Evolutionary conservation across 306 rosid genomes (phyloP).

Genomic region (Nissolia schottii): DNA sequence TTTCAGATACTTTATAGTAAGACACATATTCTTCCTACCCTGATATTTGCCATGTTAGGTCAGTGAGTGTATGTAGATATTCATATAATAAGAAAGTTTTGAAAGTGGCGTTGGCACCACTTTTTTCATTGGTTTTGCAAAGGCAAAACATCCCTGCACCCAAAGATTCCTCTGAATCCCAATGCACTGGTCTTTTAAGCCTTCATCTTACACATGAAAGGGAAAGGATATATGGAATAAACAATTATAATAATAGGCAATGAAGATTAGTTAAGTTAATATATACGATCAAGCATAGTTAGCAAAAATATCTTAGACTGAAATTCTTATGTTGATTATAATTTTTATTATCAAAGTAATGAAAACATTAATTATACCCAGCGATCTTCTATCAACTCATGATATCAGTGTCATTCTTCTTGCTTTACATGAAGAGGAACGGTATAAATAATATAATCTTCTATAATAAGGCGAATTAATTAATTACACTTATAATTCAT

Average conservation of each 20-base stretch:
- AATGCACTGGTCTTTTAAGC: not conserved
- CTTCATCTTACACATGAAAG: conserved; percentile 1
- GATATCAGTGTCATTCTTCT: not conserved
- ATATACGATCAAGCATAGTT: not conserved
- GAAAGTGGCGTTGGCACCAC: conserved; percentile 41
- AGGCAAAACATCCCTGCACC: conserved; percentile 6
- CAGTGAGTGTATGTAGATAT: not conserved
- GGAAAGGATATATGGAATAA: not conserved
- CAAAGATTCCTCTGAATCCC: conserved; percentile 47
- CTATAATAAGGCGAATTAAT: no score
- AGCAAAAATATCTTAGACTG: not conserved
- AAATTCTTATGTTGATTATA: not conserved
- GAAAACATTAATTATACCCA: not conserved
- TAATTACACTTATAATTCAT: no score
- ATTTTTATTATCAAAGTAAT: no score
- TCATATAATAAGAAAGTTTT: conserved; percentile 26
- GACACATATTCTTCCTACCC: conserved; percentile 17
- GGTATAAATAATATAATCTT: no score
- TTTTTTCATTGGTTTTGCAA: conserved; percentile 32
- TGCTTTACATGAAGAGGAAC: no score
- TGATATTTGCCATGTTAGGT: conserved; percentile 18
- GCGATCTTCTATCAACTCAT: not conserved
- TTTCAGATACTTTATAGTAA: conserved; percentile 5
- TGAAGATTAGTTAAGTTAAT: no score
- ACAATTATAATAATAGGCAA: no score